Evolutionary conservation across 2,329 filamentous ascomycete genomes (phyloP).

Genomic region (Alternaria ethzedia): DNA sequence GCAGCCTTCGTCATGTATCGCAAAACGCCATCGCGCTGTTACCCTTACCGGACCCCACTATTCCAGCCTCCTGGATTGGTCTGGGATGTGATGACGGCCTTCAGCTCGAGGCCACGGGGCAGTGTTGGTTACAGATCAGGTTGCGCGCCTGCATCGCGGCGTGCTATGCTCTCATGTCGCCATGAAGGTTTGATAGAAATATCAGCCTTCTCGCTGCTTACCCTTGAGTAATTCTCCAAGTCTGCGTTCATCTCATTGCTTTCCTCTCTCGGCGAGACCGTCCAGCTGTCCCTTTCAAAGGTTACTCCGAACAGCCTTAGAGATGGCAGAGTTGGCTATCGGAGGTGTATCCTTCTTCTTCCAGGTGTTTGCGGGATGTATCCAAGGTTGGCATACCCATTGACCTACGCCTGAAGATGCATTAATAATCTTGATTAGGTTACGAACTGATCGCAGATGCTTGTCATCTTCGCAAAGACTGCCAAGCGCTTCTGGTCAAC

Average conservation of each 20-base stretch:
- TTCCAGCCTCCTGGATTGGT: constrained; percentile 15
- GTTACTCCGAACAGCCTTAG: background rate
- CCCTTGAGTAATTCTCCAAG: background rate
- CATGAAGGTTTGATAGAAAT: constrained; percentile 21
- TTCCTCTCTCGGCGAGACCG: background rate
- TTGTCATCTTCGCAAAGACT: constrained; percentile 38
- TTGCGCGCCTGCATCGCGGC: constrained; percentile 18
- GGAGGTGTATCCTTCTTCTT: constrained; percentile 43
- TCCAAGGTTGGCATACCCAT: constrained; percentile 32
- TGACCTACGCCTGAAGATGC: background rate
- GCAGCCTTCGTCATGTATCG: background rate
- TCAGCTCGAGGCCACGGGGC: constrained; percentile 29
- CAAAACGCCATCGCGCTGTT: background rate
- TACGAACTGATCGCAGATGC: constrained; percentile 49
- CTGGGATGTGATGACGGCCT: constrained; percentile 25
- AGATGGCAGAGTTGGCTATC: constrained; percentile 33
- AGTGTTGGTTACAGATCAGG: constrained; percentile 28
- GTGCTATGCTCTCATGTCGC: constrained; percentile 11
- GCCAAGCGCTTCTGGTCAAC: constrained; percentile 44
- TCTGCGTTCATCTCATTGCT: background rate
- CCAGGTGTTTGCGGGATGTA: constrained; percentile 47
- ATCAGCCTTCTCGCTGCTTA: constrained; percentile 18
- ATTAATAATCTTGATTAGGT: constrained; percentile 22
- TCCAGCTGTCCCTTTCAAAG: background rate
- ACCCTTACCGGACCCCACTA: constrained; percentile 17